phyloP scores from a whole-genome alignment of 202 grass and related monocot genomes.

The Schoenoplectus tabernaemontani region DNA sequence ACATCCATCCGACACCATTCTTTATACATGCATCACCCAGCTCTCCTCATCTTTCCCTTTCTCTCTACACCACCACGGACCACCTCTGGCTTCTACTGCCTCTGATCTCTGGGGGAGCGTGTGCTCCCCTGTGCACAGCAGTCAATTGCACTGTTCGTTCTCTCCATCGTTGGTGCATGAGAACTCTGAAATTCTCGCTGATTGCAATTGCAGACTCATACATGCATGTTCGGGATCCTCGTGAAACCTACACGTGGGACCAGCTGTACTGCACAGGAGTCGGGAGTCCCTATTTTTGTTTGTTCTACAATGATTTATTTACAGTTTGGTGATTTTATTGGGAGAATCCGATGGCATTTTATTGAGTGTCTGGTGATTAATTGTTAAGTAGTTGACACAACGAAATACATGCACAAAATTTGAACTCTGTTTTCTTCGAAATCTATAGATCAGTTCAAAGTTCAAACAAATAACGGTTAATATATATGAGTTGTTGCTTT shows the following conservation, averaged over 20 bases:
- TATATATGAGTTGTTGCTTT: no score
- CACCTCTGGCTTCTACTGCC: no score
- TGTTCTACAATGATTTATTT: no score
- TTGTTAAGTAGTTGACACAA: no score
- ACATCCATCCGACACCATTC: not conserved
- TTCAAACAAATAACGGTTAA: no score
- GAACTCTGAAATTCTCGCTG: not conserved
- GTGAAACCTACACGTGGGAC: not conserved
- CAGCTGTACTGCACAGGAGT: not conserved
- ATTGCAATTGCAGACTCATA: not conserved
- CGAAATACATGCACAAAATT: no score
- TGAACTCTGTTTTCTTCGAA: no score
- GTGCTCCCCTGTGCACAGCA: not conserved
- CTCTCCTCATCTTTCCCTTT: not conserved
- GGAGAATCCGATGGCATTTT: no score
- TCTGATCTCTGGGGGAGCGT: not conserved
- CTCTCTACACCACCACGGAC: conserved; percentile 8
- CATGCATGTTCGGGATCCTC: not conserved
- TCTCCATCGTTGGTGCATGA: no score
- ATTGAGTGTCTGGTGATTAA: no score
- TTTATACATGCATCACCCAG: not conserved
- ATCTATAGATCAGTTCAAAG: no score
- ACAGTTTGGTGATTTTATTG: no score
- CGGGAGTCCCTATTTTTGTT: not conserved
- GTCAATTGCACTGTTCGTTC: not conserved